Evolutionary conservation across 2,329 filamentous ascomycete genomes (phyloP), one percentile per base, ranked within the genome.

Genomic region (Pestalotiopsis sp.): DNA sequence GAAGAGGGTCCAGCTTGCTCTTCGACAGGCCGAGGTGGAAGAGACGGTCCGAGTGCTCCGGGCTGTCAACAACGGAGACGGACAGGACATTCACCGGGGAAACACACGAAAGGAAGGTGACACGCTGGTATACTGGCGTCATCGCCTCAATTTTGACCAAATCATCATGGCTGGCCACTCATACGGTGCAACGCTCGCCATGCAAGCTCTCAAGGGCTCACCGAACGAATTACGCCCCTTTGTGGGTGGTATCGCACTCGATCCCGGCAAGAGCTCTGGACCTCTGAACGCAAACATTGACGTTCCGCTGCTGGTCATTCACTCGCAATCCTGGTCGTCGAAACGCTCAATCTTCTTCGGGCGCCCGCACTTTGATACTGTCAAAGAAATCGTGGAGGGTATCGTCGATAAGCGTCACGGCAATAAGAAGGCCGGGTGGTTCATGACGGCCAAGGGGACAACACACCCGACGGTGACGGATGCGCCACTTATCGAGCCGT

Each of bases 381-480:
- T 92, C 7, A 84, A 83, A 67, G 85, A 86, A 7, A 80, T 92
- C 2, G 87, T 87, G 2, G 78, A 82, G 23, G 77, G 80, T 69
- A 80, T 86, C 61, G 78, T 86, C 70, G 72, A 79, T 69, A 78
- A 84, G 67, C 31, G 13, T 7, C 14, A 62, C 7, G 59, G 36
- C 36, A 78, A 82, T 14, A 57, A 57, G 27, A 81, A 83, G 60
- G 75, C 83, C 4, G 80, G 81, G 2, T 89, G 86, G 86, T 89
- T 89, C 77, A 76, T 88, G 73, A 89, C 86, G 1, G 83, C 83
- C 36, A 74, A 87, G 1, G 84, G 85, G 39, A 88, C 86, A 0
- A 80, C 88, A 0, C 90, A 92, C 73, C 89, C 90, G 0, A 88
- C 85, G 11, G 87, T 91, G 23, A 91, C 90, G 0, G 90, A 92